phyloP scores from a whole-genome alignment of 345 rosid genomes.

The Sisymbrium irio region DNA sequence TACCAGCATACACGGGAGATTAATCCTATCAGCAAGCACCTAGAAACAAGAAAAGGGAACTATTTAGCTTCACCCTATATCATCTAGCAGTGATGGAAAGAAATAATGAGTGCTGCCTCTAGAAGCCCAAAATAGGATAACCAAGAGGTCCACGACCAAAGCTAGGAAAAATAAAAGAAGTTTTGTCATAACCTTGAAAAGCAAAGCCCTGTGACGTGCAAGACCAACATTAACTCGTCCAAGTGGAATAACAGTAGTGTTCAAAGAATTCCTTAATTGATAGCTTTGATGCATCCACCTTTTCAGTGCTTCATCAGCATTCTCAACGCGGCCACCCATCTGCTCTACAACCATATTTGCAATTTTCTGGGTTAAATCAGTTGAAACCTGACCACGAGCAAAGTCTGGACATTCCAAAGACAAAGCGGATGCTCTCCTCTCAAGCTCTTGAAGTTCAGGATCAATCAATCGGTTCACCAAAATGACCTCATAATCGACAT shows the following conservation, averaged over 20 bases:
- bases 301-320: conserved; percentile 76
- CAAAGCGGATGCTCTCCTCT: conserved; percentile 47
- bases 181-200: conserved; percentile 69
- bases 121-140: conserved; percentile 4
- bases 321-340: conserved; percentile 91
- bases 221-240: conserved; percentile 85
- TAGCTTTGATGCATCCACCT: conserved; percentile 67
- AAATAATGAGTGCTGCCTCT: neutral
- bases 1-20: conserved; percentile 90
- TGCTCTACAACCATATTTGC: conserved; percentile 86
- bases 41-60: conserved; percentile 36
- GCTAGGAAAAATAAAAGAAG: neutral
- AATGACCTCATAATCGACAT: conserved; percentile 72
- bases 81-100: conserved; percentile 7
- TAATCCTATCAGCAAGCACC: conserved; percentile 89
- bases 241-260: conserved; percentile 70
- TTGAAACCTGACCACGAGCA: conserved; percentile 43
- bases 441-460: conserved; percentile 70
- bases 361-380: conserved; percentile 73
- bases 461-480: conserved; percentile 77
- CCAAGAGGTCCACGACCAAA: conserved; percentile 5
- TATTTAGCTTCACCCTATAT: conserved; percentile 26
- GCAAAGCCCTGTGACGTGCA: conserved; percentile 94
- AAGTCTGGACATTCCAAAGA: conserved; percentile 49
- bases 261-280: conserved; percentile 60